Conservation (phyloP, 768 basidiomycete species). For the Solioccasus polychromus region DNA sequence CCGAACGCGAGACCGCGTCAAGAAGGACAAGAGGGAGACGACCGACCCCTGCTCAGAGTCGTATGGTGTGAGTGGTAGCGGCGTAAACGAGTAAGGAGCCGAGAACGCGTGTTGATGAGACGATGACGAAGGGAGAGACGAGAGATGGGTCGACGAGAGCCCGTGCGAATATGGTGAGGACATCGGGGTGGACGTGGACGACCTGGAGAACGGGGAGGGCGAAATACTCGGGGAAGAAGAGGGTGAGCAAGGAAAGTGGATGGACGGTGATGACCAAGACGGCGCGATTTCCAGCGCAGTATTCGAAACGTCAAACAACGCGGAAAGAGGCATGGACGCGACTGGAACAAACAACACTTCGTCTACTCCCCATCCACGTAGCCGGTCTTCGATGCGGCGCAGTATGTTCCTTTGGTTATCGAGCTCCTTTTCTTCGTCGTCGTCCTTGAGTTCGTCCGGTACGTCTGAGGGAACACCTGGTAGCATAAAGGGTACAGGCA, state of each 20-base stretch:
- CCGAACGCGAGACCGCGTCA: slow-evolving; percentile 27
- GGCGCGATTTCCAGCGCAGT: slow-evolving; percentile 16
- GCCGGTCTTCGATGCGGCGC: slow-evolving; percentile 47
- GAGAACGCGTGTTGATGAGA: slow-evolving; percentile 24
- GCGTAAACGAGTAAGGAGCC: slow-evolving; percentile 29
- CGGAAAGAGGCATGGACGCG: slow-evolving; percentile 17
- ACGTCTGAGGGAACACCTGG: slow-evolving; percentile 35
- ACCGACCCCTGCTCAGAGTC: slow-evolving; percentile 25
- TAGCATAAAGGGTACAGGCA: slow-evolving; percentile 37
- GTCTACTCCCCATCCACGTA: slow-evolving; percentile 70
- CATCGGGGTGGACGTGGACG: slow-evolving; percentile 29
- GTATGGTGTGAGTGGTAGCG: slow-evolving; percentile 30
- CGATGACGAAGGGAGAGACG: slow-evolving; percentile 25
- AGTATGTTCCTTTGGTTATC: slow-evolving; percentile 42
- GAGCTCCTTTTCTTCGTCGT: slow-evolving; percentile 34
- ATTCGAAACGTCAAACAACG: slow-evolving; percentile 22
- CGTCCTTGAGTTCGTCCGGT: slow-evolving; percentile 31
- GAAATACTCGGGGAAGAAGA: slow-evolving; percentile 32
- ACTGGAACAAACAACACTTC: slow-evolving; percentile 65
- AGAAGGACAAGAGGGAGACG: slow-evolving; percentile 25
- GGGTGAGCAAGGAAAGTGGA: slow-evolving; percentile 23
- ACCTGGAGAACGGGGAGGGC: slow-evolving; percentile 33
- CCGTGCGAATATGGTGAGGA: slow-evolving; percentile 29
- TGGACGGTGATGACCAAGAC: slow-evolving; percentile 25
- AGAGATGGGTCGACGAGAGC: slow-evolving; percentile 24